Evolutionary conservation across 2,329 filamentous ascomycete species (phyloP).

Genomic region (Trichocomaceae sp.): DNA sequence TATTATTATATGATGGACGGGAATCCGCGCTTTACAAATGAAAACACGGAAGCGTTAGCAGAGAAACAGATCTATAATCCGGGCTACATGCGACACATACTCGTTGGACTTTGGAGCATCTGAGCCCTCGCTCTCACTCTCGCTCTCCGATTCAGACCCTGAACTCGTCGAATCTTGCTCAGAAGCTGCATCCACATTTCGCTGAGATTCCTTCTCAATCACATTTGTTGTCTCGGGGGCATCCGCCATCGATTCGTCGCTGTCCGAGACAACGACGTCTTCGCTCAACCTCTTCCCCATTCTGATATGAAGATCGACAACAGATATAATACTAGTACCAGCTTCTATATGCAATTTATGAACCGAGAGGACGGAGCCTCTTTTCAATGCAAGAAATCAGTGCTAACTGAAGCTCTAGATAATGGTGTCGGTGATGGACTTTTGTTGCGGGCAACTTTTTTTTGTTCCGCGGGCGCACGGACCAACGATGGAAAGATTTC

Average conservation of each 20-base stretch:
- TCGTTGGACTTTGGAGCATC: constrained; percentile 8
- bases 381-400: background rate
- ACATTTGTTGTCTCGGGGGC: constrained; percentile 17
- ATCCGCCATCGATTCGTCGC: constrained; percentile 21
- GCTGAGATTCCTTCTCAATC: background rate
- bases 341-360: background rate
- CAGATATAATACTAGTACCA: background rate
- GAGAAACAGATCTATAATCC: background rate
- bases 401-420: background rate
- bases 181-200: background rate
- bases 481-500: constrained; percentile 22
- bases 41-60: constrained; percentile 6
- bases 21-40: background rate
- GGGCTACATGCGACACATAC: constrained; percentile 14
- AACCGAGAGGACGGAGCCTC: background rate
- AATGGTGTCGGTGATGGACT: background rate
- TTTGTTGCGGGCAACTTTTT: constrained; percentile 25
- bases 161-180: constrained; percentile 12
- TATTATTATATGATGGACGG: constrained; percentile 13
- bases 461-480: constrained; percentile 34
- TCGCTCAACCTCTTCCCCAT: constrained; percentile 19
- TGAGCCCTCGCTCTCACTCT: constrained; percentile 1
- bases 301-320: background rate
- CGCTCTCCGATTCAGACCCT: constrained; percentile 10
- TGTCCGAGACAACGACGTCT: constrained; percentile 21